Evolutionary conservation across 768 basidiomycete genomes (phyloP).

Genomic region (Pleurotus tuoliensis): DNA sequence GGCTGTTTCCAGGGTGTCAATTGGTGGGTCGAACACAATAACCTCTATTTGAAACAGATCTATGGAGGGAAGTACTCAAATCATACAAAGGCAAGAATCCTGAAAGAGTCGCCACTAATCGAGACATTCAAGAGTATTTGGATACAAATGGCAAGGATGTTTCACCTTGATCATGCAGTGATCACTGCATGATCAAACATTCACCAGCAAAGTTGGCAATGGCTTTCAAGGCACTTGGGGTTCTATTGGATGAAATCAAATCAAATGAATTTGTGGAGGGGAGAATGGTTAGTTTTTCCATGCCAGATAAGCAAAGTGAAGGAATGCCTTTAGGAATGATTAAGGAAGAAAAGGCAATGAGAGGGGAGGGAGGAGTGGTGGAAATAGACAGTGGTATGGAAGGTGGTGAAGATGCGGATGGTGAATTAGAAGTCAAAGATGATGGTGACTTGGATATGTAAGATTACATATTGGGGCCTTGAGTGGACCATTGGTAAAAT

Average conservation of each 20-base stretch:
- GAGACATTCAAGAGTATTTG: conserved; percentile 25
- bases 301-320: conserved; percentile 13
- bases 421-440: no score
- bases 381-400: not conserved
- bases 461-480: no score
- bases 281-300: conserved; percentile 10
- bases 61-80: conserved; percentile 32
- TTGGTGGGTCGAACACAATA: conserved; percentile 38
- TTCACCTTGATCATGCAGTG: conserved; percentile 20
- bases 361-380: not conserved
- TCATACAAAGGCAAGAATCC: conserved; percentile 24
- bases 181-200: conserved; percentile 22
- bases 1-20: conserved; percentile 29
- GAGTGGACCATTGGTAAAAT: no score
- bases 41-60: conserved; percentile 35
- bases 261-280: conserved; percentile 12
- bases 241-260: conserved; percentile 12
- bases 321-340: conserved; percentile 4
- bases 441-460: no score
- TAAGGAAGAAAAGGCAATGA: not conserved
- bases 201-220: conserved; percentile 22
- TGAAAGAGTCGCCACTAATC: conserved; percentile 30
- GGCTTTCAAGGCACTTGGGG: conserved; percentile 16
- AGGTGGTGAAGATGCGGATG: not conserved
- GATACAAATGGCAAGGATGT: conserved; percentile 21